phyloP scores from a whole-genome alignment of 2,329 filamentous ascomycete species.

The Fusarium phyllophilum region DNA sequence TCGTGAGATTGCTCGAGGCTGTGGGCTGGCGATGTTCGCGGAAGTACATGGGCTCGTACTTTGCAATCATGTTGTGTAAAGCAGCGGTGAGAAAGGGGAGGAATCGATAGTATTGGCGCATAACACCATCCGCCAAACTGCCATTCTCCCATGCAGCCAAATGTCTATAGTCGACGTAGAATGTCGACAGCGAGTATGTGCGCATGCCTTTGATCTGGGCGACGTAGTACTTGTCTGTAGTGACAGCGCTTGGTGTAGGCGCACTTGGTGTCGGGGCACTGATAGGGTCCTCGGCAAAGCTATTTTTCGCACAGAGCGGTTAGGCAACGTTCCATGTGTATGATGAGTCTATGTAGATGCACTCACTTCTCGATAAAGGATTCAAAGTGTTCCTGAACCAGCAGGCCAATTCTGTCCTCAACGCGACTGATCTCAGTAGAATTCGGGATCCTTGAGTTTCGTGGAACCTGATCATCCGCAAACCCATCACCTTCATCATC shows the following conservation, averaged over 20 bases:
- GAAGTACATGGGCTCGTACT: conserved; percentile 95
- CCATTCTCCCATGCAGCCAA: conserved; percentile 80
- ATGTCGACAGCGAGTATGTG: conserved; percentile 79
- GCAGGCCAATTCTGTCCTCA: conserved; percentile 79
- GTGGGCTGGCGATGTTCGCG: conserved; percentile 88
- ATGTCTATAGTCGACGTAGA: conserved; percentile 90
- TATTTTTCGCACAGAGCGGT: conserved; percentile 38
- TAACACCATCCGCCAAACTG: conserved; percentile 84
- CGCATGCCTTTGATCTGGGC: conserved; percentile 84
- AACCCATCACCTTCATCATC: conserved; percentile 72
- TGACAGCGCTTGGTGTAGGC: conserved; percentile 75
- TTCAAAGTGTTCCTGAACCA: conserved; percentile 81
- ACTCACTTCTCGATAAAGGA: conserved; percentile 80
- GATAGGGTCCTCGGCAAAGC: conserved; percentile 75
- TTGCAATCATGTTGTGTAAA: conserved; percentile 91
- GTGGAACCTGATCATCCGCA: conserved; percentile 71
- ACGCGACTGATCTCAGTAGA: conserved; percentile 71
- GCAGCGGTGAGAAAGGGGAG: conserved; percentile 89
- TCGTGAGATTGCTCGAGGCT: conserved; percentile 76
- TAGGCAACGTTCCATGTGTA: not conserved
- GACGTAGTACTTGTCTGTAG: conserved; percentile 85
- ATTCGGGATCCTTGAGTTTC: conserved; percentile 59
- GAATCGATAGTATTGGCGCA: conserved; percentile 93
- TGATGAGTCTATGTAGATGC: not conserved
- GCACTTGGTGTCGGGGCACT: conserved; percentile 61